A percentile compares a stretch with the other conserved stretches of the same genome.
Conservation (phyloP, 257 asterid species). For the Lycium ferocissimum region DNA sequence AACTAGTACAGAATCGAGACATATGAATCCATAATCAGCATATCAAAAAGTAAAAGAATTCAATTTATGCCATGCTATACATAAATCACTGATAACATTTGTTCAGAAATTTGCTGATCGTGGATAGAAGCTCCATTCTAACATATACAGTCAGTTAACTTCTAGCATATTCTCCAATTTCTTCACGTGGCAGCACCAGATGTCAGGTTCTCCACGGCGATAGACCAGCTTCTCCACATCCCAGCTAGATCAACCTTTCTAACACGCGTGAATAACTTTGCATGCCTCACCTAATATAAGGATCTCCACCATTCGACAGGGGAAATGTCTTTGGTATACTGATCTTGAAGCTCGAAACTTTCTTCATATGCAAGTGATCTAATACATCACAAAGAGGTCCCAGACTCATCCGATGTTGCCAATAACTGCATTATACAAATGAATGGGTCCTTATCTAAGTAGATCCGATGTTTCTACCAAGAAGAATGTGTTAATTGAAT, state of each 20-base stretch:
- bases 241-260: slow-evolving; percentile 10
- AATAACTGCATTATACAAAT: not conserved
- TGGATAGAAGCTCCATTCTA: not conserved
- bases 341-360: not conserved
- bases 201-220: not conserved
- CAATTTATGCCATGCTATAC: not conserved
- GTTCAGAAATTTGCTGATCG: not conserved
- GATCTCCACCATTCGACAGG: not conserved
- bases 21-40: not conserved
- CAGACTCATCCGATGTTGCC: not conserved
- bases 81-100: not conserved
- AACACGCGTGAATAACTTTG: not conserved
- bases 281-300: not conserved
- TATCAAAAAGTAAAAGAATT: not conserved
- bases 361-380: not conserved
- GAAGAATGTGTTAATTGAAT: not conserved
- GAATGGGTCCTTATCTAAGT: not conserved
- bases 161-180: not conserved
- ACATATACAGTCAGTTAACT: not conserved
- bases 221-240: not conserved
- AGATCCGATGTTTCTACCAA: not conserved
- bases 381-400: not conserved
- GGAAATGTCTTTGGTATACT: not conserved
- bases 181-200: not conserved
- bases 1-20: not conserved